phyloP scores from a whole-genome alignment of 495 filamentous ascomycete genomes.

The Xanthoparmelia taractica region DNA sequence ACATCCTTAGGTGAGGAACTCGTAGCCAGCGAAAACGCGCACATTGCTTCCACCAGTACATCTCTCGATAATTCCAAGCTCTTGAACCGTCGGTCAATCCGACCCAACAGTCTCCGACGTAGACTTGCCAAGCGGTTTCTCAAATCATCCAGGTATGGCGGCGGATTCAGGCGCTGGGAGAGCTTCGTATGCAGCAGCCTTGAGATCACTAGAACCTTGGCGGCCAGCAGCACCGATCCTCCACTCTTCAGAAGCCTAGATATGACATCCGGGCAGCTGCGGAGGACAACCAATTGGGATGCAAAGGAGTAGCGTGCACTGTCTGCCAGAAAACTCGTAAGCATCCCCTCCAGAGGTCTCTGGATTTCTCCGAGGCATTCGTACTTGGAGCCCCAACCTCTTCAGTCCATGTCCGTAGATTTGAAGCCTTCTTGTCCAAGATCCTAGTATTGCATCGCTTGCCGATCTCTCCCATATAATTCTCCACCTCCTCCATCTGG shows the following conservation, averaged over 20 bases:
- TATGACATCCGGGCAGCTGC: conserved; percentile 48
- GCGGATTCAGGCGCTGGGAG: conserved; percentile 41
- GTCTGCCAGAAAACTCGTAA: conserved; percentile 33
- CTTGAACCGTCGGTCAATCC: conserved; percentile 61
- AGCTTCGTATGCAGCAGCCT: conserved; percentile 63
- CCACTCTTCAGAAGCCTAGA: conserved; percentile 51
- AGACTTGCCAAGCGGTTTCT: conserved; percentile 54
- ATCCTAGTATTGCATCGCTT: conserved; percentile 66
- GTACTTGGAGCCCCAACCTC: conserved; percentile 41
- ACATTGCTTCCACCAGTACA: conserved; percentile 61
- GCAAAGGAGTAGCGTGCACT: conserved; percentile 48
- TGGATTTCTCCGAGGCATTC: neutral
- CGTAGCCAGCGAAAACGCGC: conserved; percentile 74
- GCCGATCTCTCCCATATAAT: conserved; percentile 61
- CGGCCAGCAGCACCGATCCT: conserved; percentile 56
- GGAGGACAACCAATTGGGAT: conserved; percentile 55
- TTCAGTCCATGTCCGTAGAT: conserved; percentile 52
- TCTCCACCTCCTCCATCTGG: conserved; percentile 67
- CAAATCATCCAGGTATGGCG: conserved; percentile 52
- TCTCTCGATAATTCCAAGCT: conserved; percentile 41
- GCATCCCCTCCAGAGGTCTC: neutral
- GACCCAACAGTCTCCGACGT: conserved; percentile 52
- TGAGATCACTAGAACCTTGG: conserved; percentile 74
- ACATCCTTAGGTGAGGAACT: conserved; percentile 76
- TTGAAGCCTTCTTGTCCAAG: conserved; percentile 58